Conservation (phyloP, 352 stramenopile genomes). For the Plasmopara viticola region DNA sequence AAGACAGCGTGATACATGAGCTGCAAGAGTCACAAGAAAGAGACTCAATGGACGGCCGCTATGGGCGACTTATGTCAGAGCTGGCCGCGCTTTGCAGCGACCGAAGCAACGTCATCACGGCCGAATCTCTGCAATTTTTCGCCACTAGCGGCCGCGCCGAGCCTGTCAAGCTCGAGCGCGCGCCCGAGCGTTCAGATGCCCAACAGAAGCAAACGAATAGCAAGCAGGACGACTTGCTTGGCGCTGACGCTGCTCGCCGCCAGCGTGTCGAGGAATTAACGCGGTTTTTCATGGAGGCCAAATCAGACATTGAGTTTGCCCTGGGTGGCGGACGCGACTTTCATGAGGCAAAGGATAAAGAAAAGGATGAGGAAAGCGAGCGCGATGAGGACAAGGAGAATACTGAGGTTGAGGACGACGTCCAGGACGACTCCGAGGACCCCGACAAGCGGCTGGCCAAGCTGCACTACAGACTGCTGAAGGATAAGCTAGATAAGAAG, state of each 20-base stretch:
- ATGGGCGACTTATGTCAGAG: slow-evolving; percentile 70
- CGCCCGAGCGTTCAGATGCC: slow-evolving; percentile 33
- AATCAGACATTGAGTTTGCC: slow-evolving; percentile 86
- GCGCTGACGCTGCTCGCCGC: slow-evolving; percentile 61
- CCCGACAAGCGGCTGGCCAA: slow-evolving; percentile 39
- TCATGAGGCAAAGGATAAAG: slow-evolving; percentile 61
- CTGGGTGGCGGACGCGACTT: slow-evolving; percentile 63
- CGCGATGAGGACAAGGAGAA: slow-evolving; percentile 56
- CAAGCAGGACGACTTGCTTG: slow-evolving; percentile 67
- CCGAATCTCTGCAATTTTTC: slow-evolving; percentile 71
- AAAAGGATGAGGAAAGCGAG: slow-evolving; percentile 59
- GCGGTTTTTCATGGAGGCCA: slow-evolving; percentile 87
- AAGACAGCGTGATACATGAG: slow-evolving; percentile 75
- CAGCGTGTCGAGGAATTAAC: slow-evolving; percentile 84
- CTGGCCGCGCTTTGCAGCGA: slow-evolving; percentile 66
- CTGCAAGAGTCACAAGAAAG: slow-evolving; percentile 73
- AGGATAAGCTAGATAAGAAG: slow-evolving; percentile 63
- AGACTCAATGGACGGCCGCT: slow-evolving; percentile 62
- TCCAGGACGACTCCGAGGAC: slow-evolving; percentile 38
- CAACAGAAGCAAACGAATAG: slow-evolving; percentile 25
- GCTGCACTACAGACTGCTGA: slow-evolving; percentile 48
- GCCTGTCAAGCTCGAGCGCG: slow-evolving; percentile 66
- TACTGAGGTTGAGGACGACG: slow-evolving; percentile 51
- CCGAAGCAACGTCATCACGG: slow-evolving; percentile 63
- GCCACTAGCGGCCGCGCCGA: slow-evolving; percentile 49